These are phyloP conservation scores for Passiflora organensis DNA, from an alignment of 345 rosid genomes.

Conservation along the genomic window DNA sequence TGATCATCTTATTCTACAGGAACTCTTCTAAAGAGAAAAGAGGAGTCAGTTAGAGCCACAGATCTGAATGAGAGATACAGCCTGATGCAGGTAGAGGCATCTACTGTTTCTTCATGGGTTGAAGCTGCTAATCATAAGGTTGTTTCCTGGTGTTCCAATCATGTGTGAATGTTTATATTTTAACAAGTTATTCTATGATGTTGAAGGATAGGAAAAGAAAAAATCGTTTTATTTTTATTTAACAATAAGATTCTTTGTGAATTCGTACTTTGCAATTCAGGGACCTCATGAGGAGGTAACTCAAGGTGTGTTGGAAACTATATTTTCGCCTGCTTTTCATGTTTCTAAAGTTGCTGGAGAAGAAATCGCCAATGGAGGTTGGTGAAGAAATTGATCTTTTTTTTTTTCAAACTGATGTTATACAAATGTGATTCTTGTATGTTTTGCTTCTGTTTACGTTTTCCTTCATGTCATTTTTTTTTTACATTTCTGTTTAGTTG, in stretches of 20 bases:
- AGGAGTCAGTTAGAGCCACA: constrained; percentile 25
- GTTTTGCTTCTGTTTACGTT: background rate
- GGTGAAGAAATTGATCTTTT: constrained; percentile 1
- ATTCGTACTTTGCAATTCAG: constrained; percentile 32
- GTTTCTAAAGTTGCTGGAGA: constrained; percentile 33
- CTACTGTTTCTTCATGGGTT: constrained; percentile 25
- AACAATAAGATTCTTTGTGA: background rate
- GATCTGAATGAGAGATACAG: constrained; percentile 23
- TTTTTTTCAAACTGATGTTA: constrained; percentile 1
- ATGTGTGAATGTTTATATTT: too few species aligned
- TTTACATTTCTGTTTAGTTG: constrained; percentile 15
- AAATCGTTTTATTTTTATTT: background rate
- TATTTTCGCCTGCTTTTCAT: constrained; percentile 68
- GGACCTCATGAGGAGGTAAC: constrained; percentile 28
- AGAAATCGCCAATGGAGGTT: constrained; percentile 43
- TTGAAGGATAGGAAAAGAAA: background rate
- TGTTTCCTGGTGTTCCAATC: constrained; percentile 8
- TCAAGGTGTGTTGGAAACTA: constrained; percentile 29
- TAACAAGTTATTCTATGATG: too few species aligned
- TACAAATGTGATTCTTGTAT: background rate
- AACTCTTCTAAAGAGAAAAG: constrained; percentile 35
- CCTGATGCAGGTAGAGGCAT: constrained; percentile 19
- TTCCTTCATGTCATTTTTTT: background rate
- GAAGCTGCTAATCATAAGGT: constrained; percentile 40
- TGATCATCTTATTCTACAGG: constrained; percentile 22